phyloP scores from a whole-genome alignment of 2,329 filamentous ascomycete genomes.

The Chalara sp. region DNA sequence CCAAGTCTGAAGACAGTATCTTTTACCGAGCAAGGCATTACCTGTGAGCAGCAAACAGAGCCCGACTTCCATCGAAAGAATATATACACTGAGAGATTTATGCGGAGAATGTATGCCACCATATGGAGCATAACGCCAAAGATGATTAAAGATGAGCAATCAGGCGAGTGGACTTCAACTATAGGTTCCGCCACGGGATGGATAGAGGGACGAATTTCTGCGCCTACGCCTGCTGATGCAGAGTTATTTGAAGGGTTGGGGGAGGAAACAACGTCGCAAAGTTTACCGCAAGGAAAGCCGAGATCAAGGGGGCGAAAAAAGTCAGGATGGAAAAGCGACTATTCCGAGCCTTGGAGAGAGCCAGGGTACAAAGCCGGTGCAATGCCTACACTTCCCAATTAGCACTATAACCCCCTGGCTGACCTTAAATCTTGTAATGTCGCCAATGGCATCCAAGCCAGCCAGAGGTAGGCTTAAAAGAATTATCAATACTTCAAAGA shows the following conservation, averaged over 20 bases:
- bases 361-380: too few species aligned
- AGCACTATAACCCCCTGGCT: too few species aligned
- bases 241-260: conserved; percentile 44
- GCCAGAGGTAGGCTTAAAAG: too few species aligned
- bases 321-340: too few species aligned
- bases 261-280: too few species aligned
- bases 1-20: neutral
- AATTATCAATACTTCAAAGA: too few species aligned
- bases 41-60: conserved; percentile 35
- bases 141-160: conserved; percentile 28
- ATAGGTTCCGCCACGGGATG: conserved; percentile 37
- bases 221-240: conserved; percentile 25
- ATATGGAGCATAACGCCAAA: conserved; percentile 39
- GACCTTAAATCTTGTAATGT: too few species aligned
- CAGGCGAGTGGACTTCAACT: conserved; percentile 28
- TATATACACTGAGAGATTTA: conserved; percentile 30
- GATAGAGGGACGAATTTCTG: conserved; percentile 25
- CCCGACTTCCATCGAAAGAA: conserved; percentile 32
- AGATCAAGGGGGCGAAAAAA: too few species aligned
- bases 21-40: neutral
- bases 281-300: too few species aligned
- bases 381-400: too few species aligned
- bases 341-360: too few species aligned
- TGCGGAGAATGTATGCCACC: conserved; percentile 40
- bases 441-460: too few species aligned